Base-by-base conservation (phyloP, 176 grass and related monocot genomes). In the Lolium rigidum region DNA sequence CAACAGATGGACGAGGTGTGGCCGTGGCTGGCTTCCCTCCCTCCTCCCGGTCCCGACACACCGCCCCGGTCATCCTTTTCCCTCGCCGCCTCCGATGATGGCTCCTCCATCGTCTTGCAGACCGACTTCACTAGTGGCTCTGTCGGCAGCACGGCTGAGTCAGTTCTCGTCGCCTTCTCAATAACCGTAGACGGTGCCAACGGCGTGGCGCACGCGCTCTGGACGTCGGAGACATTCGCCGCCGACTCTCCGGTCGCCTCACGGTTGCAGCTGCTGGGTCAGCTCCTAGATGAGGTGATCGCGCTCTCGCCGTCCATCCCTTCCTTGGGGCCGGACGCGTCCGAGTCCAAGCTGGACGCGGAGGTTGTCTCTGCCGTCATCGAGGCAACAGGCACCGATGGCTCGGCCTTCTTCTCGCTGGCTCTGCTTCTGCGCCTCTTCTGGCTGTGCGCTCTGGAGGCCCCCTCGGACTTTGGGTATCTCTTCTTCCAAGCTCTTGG, bases 401-500 rank as follows among this genome's bases (percentile, higher is more conserved):
- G 66, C 15, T 75, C 87, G 5, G 84, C 87, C 26, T 89, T 98
- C 80, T 89, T 98, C 87, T 87, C 79, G 7, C 83, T 95, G 10
- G 87, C 85, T 0, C 87, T 98, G 5, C 89, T 98, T 2, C 86
- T 98, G 78, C 93, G 95, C 4, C 74, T 98, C 46, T 98, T 98
- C 89, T 98, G 91, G 91, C 24, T 91, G 46, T 95, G 95, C 55
- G 91, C 93, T 4, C 50, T 72, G 37, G 91, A 98, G 41, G 83
- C 91, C 44, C 93, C 95, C 4, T 83, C 87, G 3, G 91, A 98
- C 78, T 82, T 90, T 6, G 95, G 95, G 3, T 95, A 85, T 68
- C 85, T 98, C 76, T 93, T 93, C 89, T 98, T 98, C 87, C 86
- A 75, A 4, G 60, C 70, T 76, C 87, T 95, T 2, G 82, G 87